Conservation (phyloP, 495 filamentous ascomycete species). For the Neurospora terricola region DNA sequence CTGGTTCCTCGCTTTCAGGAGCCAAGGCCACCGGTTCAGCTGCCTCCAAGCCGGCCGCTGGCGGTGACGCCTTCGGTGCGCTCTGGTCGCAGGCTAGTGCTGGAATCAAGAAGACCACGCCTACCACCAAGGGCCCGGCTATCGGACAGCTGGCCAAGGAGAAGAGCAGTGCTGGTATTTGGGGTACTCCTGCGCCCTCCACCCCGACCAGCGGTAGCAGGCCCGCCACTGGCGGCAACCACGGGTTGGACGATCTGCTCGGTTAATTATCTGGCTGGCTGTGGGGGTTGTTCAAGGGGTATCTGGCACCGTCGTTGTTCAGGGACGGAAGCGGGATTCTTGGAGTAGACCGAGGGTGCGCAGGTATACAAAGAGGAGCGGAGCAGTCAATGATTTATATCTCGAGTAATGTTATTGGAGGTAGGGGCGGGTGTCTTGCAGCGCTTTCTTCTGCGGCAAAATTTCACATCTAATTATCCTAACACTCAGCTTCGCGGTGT, state of each 20-base stretch:
- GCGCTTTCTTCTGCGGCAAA: neutral
- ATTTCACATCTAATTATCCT: neutral
- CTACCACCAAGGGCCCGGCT: constrained; percentile 52
- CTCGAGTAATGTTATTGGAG: neutral
- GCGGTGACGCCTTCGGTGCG: constrained; percentile 78
- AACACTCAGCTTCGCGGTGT: neutral
- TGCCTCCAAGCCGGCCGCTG: constrained; percentile 43
- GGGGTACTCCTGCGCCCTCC: constrained; percentile 44
- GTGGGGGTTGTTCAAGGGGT: neutral
- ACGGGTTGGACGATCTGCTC: constrained; percentile 34
- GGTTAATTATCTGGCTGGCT: constrained; percentile 17
- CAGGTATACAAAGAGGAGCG: neutral
- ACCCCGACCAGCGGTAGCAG: constrained; percentile 8
- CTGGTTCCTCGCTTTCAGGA: constrained; percentile 16
- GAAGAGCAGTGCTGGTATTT: constrained; percentile 87
- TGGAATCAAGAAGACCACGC: constrained; percentile 66
- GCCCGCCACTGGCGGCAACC: constrained; percentile 17
- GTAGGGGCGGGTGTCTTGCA: neutral
- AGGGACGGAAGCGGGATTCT: neutral
- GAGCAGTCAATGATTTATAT: neutral
- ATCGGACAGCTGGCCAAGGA: constrained; percentile 92
- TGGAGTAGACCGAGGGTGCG: neutral
- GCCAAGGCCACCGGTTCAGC: constrained; percentile 12
- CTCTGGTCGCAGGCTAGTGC: constrained; percentile 72
- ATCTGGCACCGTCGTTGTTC: neutral